Evolutionary conservation across 441 rosid genomes (phyloP).

Genomic region (Rhodomyrtus psidioides): DNA sequence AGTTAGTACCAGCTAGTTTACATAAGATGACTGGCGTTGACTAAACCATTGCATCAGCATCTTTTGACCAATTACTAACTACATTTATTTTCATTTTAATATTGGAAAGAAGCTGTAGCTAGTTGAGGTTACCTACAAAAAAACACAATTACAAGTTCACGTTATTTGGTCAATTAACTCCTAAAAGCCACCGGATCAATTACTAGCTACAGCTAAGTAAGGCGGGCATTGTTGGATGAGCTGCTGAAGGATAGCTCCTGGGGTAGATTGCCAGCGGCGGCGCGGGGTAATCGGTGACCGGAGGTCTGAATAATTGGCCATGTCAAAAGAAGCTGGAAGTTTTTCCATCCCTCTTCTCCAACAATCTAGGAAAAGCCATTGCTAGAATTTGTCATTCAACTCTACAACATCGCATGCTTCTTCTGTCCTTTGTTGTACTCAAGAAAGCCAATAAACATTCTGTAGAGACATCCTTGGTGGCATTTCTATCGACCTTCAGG

Average conservation of each 20-base stretch:
- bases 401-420: background rate
- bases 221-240: background rate
- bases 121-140: too few relatives aligned
- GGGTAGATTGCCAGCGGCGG: constrained; percentile 3
- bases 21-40: too few relatives aligned
- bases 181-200: too few relatives aligned
- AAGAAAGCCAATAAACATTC: background rate
- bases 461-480: background rate
- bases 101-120: too few relatives aligned
- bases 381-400: background rate
- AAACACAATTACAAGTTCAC: too few relatives aligned
- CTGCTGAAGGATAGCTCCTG: background rate
- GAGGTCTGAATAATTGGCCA: background rate
- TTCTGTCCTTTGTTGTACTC: background rate
- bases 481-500: background rate
- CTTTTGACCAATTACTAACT: too few relatives aligned
- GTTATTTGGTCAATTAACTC: too few relatives aligned
- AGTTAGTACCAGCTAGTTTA: too few relatives aligned
- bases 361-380: background rate
- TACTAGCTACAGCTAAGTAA: constrained; percentile 8
- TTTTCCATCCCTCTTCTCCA: background rate
- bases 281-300: constrained; percentile 34
- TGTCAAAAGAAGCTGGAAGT: too few relatives aligned
- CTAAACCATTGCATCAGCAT: too few relatives aligned
- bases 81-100: too few relatives aligned